These are phyloP conservation scores for Plasmodium ovale DNA, from an alignment of 169 alveolate genomes.

Conservation along the genomic window DNA sequence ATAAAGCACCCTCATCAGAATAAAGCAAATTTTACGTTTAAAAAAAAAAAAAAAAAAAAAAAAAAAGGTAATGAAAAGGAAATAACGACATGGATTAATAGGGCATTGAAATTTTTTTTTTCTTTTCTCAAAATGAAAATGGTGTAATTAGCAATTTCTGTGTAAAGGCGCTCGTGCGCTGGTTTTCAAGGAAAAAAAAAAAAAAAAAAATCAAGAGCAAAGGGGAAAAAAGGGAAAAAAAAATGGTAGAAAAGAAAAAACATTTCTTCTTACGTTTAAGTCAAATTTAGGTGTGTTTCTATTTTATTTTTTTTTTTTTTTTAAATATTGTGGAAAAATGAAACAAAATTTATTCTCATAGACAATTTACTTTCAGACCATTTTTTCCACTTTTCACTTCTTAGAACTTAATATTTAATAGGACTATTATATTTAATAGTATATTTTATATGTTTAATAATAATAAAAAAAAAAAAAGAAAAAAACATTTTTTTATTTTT, in stretches of 20 bases:
- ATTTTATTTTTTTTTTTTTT: neutral
- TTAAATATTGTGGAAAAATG: neutral
- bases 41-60: too few species aligned
- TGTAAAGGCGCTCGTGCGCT: neutral
- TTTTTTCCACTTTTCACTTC: neutral
- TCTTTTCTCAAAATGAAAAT: too few species aligned
- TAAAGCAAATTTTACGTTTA: too few species aligned
- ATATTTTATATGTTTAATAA: too few species aligned
- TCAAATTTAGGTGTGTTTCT: too few species aligned
- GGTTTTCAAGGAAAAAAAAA: neutral
- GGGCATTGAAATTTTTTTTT: neutral
- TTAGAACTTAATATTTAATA: conserved; percentile 7
- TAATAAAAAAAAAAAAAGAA: too few species aligned
- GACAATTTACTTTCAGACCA: neutral
- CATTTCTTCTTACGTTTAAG: neutral
- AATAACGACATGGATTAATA: neutral
- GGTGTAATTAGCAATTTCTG: neutral
- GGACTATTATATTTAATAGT: neutral
- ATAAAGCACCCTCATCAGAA: too few species aligned
- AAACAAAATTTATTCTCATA: neutral
- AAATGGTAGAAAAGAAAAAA: neutral
- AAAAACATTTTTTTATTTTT: too few species aligned
- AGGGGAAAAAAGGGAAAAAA: neutral
- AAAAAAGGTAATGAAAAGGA: neutral
- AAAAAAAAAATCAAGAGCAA: neutral